Evolutionary conservation across 2,329 filamentous ascomycete species (phyloP), one percentile per base, ranked within the genome.

Genomic region (Penicillium sp.): DNA sequence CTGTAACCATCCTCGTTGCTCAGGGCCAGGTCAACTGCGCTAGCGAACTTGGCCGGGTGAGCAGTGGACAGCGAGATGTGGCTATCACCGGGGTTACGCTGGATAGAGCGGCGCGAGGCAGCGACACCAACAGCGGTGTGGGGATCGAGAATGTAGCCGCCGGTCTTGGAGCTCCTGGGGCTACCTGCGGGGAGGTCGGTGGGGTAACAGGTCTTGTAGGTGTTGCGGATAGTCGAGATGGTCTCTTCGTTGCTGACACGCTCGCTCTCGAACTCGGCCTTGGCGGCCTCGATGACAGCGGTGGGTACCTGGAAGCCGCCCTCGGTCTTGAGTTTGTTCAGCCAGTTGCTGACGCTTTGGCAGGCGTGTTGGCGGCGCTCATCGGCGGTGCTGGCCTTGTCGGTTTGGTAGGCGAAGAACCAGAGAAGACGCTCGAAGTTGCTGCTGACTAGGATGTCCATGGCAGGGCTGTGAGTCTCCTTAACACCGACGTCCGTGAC

Each of bases 371-470:
- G 79, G 64, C 82, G 76, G 55, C 79, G 75, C 62, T 81, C 75
- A 7, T 80, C 78, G 6, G 79, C 73, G 30, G 78, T 76, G 57
- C 77, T 76, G 38, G 71, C 63, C 46, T 71, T 67, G 61, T 79
- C 87, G 62, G 88, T 89, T 68, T 90, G 85, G 79, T 92, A 61
- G 6, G 92, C 89, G 30, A 98, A 82, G 82, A 92, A 97, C 94
- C 94, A 98, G 11, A 99, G 84, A 5, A 99, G 83, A 35, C 95
- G 87, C 83, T 99, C 95, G 75, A 99, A 98, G 82, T 99, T 99
- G 76, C 90, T 95, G 26, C 90, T 94, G 13, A 98, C 93, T 3
- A 98, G 83, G 67, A 98, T 98, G 76, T 99, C 95, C 95, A 99
- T 98, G 49, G 95, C 95, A 0, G 95, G 95, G 69, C 90, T 93